Evolutionary conservation across 1,284 basidiomycete genomes (phyloP).

Genomic region (Heterobasidion parviporum): DNA sequence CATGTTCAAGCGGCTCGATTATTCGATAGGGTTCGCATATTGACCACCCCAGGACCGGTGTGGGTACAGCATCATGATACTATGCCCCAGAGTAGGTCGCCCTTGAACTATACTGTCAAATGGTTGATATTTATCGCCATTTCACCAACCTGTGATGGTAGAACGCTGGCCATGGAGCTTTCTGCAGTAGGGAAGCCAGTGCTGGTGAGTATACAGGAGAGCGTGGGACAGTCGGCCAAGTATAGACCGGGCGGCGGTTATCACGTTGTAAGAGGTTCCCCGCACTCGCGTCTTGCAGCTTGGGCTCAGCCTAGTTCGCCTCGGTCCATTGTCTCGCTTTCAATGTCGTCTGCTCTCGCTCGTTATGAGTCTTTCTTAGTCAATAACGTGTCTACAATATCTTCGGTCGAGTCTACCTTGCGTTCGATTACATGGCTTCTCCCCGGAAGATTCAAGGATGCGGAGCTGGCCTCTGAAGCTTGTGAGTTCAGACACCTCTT

Average conservation of each 20-base stretch:
- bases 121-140: too few relatives aligned
- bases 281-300: conserved; percentile 5
- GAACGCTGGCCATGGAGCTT: too few relatives aligned
- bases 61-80: too few relatives aligned
- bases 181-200: too few relatives aligned
- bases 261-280: conserved; percentile 1
- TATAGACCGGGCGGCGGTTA: conserved; percentile 1
- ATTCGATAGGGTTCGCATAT: too few relatives aligned
- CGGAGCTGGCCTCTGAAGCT: conserved; percentile 87
- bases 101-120: too few relatives aligned
- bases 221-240: conserved; percentile 12
- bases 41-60: too few relatives aligned
- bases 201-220: not conserved
- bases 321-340: conserved; percentile 8
- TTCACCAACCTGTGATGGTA: too few relatives aligned
- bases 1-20: too few relatives aligned
- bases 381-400: conserved; percentile 78
- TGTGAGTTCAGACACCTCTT: conserved; percentile 46
- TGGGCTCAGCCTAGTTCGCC: not conserved
- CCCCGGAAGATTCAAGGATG: conserved; percentile 94
- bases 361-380: conserved; percentile 79
- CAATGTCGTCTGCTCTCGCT: conserved; percentile 40
- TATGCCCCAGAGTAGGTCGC: too few relatives aligned
- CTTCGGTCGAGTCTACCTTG: conserved; percentile 80
- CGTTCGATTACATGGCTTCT: conserved; percentile 91